phyloP scores from a whole-genome alignment of 2,329 filamentous ascomycete genomes.

The Hortaea werneckii region DNA sequence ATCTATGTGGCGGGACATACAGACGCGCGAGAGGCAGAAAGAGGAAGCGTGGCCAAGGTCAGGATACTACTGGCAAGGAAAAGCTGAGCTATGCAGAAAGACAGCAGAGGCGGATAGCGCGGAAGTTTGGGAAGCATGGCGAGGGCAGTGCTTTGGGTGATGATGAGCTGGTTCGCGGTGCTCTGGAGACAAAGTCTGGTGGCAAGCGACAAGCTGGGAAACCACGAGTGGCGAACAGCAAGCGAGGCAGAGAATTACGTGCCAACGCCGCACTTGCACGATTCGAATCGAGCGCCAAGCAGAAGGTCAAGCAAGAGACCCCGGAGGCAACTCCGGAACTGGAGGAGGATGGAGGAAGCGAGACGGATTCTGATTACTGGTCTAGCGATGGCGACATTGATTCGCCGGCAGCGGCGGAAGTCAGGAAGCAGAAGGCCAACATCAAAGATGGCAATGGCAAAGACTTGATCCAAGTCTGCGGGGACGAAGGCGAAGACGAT shows the following conservation, averaged over 20 bases:
- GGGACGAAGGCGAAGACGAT: slow-evolving; percentile 49
- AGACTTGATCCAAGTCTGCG: slow-evolving; percentile 64
- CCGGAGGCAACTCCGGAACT: slow-evolving; percentile 32
- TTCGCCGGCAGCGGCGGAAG: slow-evolving; percentile 24
- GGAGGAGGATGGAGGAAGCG: slow-evolving; percentile 31
- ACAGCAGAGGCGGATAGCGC: slow-evolving; percentile 61
- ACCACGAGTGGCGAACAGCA: slow-evolving; percentile 65
- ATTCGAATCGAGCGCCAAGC: slow-evolving; percentile 45
- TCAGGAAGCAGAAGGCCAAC: no score
- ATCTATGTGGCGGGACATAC: slow-evolving; percentile 75
- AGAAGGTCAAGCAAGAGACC: slow-evolving; percentile 12
- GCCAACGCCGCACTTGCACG: slow-evolving; percentile 68
- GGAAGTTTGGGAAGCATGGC: slow-evolving; percentile 76
- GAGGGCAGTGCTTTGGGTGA: slow-evolving; percentile 60
- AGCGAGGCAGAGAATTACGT: slow-evolving; percentile 62
- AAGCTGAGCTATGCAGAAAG: slow-evolving; percentile 58
- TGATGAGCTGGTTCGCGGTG: slow-evolving; percentile 54
- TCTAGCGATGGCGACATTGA: slow-evolving; percentile 24
- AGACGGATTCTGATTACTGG: slow-evolving; percentile 30
- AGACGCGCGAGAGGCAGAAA: slow-evolving; percentile 42
- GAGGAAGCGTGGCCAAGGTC: slow-evolving; percentile 45
- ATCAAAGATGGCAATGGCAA: slow-evolving; percentile 55
- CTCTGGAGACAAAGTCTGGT: slow-evolving; percentile 46
- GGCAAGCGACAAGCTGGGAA: slow-evolving; percentile 53
- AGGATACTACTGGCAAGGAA: slow-evolving; percentile 31